Percentiles rank a stretch among this genome's conserved stretches.
These are phyloP conservation scores for Neocucurbitaria cava DNA, from an alignment of 2,329 filamentous ascomycete species.

Conservation along the genomic window DNA sequence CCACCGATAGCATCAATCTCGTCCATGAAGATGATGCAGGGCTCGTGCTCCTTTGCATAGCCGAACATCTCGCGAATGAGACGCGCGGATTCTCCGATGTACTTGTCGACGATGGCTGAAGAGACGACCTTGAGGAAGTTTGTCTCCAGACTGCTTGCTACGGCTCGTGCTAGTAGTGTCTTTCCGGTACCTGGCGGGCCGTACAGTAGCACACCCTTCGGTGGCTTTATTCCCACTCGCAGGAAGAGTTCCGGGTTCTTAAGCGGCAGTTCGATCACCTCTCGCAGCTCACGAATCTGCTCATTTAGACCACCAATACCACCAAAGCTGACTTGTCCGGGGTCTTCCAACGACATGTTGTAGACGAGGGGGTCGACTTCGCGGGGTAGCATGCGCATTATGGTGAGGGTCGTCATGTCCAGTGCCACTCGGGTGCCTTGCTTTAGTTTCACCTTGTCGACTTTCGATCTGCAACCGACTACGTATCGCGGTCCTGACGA, in stretches of 20 bases:
- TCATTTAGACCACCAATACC: constrained; percentile 98
- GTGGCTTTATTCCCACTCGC: constrained; percentile 97
- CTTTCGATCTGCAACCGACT: constrained; percentile 96
- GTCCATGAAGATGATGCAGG: constrained; percentile 99
- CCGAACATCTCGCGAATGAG: constrained; percentile 99
- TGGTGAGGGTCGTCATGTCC: constrained; percentile 99
- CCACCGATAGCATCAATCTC: constrained; percentile 99
- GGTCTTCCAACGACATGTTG: constrained; percentile 99
- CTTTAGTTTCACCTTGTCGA: constrained; percentile 96
- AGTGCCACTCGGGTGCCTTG: constrained; percentile 97
- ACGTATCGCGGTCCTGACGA: constrained; percentile 97
- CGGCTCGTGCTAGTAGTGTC: constrained; percentile 90
- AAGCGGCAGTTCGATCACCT: constrained; percentile 96
- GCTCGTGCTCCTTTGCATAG: constrained; percentile 98
- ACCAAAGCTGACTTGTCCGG: constrained; percentile 95
- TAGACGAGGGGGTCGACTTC: constrained; percentile 99
- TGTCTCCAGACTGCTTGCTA: constrained; percentile 94
- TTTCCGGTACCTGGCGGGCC: constrained; percentile 97
- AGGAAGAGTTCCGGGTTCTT: constrained; percentile 99
- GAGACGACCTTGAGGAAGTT: constrained; percentile 99
- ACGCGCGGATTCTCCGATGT: constrained; percentile 96
- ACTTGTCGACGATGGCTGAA: constrained; percentile 99
- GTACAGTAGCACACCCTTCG: constrained; percentile 95
- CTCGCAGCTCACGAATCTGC: constrained; percentile 94
- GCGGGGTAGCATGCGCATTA: constrained; percentile 99